A percentile compares a stretch with the other conserved stretches of the same genome.
phyloP scores from a whole-genome alignment of 2,329 filamentous ascomycete species.

The Aspergillus uvarum region DNA sequence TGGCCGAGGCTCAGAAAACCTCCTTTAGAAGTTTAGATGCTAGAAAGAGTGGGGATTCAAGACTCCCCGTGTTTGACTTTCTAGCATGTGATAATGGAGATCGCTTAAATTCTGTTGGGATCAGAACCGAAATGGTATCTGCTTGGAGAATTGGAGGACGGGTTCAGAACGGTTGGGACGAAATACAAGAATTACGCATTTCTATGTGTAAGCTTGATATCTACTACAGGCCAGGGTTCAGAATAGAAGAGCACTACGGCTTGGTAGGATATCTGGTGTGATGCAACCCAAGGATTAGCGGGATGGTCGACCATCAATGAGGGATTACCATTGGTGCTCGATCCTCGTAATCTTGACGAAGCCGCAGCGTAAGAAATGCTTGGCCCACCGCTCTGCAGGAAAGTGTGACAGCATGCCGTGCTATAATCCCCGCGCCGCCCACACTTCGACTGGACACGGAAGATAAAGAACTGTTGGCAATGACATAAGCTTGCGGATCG shows the following conservation, averaged over 20 bases:
- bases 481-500: no score
- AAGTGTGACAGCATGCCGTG: no score
- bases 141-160: neutral
- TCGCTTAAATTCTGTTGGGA: neutral
- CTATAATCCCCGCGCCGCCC: no score
- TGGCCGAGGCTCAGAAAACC: neutral
- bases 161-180: neutral
- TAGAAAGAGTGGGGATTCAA: no score
- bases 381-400: neutral
- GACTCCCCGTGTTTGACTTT: neutral
- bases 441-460: no score
- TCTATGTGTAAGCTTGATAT: neutral
- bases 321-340: neutral
- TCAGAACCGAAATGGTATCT: neutral
- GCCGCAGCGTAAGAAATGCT: neutral
- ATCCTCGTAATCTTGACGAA: neutral
- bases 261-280: neutral
- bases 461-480: no score
- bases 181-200: neutral
- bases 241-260: neutral
- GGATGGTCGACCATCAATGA: neutral
- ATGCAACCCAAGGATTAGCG: neutral
- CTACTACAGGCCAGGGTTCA: neutral
- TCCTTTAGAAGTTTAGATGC: no score
- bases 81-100: neutral